A percentile compares a stretch with the other conserved stretches of the same genome.
Evolutionary conservation across 441 rosid genomes (phyloP).

Genomic region (Lagerstroemia fauriei): DNA sequence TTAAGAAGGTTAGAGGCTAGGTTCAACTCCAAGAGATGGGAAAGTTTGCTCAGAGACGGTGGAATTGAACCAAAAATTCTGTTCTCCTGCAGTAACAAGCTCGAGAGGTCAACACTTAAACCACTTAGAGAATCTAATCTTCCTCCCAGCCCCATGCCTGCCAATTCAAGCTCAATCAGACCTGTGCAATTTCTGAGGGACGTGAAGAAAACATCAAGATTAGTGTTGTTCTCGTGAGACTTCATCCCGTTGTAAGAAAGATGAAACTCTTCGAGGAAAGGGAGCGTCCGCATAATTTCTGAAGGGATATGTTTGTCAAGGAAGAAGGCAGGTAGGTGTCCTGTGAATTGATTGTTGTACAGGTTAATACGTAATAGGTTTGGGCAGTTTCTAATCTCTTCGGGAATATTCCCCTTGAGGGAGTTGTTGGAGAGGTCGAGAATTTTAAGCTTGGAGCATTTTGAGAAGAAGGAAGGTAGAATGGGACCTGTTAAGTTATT

Average conservation of each 20-base stretch:
- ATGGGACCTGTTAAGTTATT: conserved; percentile 46
- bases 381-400: conserved; percentile 43
- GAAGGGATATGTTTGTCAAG: conserved; percentile 47
- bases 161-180: conserved; percentile 50
- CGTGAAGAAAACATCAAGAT: conserved; percentile 49
- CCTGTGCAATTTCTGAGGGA: conserved; percentile 46
- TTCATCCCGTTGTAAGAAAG: conserved; percentile 47
- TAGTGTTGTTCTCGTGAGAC: conserved; percentile 47
- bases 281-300: conserved; percentile 37
- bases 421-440: conserved; percentile 47
- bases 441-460: conserved; percentile 44
- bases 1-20: conserved; percentile 38
- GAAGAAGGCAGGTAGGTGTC: conserved; percentile 45
- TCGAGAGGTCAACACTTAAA: conserved; percentile 16
- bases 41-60: conserved; percentile 25
- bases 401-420: conserved; percentile 42
- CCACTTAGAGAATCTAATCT: conserved; percentile 41
- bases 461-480: conserved; percentile 47
- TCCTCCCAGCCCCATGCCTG: conserved; percentile 56
- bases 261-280: conserved; percentile 29
- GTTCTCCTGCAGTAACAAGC: conserved; percentile 37
- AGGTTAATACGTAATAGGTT: conserved; percentile 37
- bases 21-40: conserved; percentile 31
- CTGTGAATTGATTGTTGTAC: conserved; percentile 49
- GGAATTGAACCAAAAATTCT: conserved; percentile 38